These are phyloP conservation scores for Mucor mucedo DNA, from an alignment of 371 early-diverging fungal genomes.

Conservation along the genomic window DNA sequence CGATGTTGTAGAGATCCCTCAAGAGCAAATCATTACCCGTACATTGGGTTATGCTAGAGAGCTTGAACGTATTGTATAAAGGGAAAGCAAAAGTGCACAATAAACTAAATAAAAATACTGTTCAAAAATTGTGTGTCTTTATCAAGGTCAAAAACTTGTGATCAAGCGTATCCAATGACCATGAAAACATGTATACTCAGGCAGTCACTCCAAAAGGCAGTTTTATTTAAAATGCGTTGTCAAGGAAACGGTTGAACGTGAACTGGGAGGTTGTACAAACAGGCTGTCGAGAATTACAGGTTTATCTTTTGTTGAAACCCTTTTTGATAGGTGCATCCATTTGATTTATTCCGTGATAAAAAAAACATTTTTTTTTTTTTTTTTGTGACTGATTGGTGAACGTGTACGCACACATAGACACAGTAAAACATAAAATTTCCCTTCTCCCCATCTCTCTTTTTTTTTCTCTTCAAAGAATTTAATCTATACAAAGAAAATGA, in stretches of 20 bases:
- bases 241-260: too few species aligned
- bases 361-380: background rate
- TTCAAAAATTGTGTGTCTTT: too few species aligned
- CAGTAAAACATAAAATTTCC: background rate
- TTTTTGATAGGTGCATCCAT: too few species aligned
- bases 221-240: background rate
- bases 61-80: slow-evolving; percentile 95
- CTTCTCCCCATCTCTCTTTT: slow-evolving; percentile 16
- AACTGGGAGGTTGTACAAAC: too few species aligned
- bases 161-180: too few species aligned
- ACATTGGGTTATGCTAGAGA: slow-evolving; percentile 90
- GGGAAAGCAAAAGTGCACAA: slow-evolving; percentile 8
- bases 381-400: background rate
- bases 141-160: too few species aligned
- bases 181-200: too few species aligned
- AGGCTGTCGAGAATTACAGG: too few species aligned
- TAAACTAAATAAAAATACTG: background rate
- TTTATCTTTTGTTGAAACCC: too few species aligned
- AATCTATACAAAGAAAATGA: slow-evolving; percentile 29
- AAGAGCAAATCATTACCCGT: slow-evolving; percentile 83
- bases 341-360: too few species aligned
- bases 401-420: too few species aligned
- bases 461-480: slow-evolving; percentile 8
- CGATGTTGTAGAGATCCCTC: slow-evolving; percentile 75
- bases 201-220: background rate